Evolutionary conservation across 331 rosid species (phyloP).

Genomic region (Malus hybrid): DNA sequence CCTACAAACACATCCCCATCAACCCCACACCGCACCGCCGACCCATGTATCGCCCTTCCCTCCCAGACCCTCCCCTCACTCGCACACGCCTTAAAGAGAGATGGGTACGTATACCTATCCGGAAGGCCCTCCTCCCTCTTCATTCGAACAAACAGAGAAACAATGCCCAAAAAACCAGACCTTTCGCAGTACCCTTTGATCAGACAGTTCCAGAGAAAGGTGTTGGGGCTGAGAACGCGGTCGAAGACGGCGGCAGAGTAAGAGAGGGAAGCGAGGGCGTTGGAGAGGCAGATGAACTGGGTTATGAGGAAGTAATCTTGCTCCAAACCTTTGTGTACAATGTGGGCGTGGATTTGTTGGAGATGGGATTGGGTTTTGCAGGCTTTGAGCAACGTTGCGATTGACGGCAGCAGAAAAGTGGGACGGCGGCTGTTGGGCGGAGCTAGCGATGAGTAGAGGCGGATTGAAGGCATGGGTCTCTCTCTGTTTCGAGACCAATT

Average conservation of each 20-base stretch:
- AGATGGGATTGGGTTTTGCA: conserved; percentile 45
- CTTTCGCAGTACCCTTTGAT: conserved; percentile 33
- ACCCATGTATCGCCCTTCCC: conserved; percentile 53
- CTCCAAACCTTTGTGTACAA: conserved; percentile 58
- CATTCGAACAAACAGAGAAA: conserved; percentile 39
- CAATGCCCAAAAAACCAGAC: conserved; percentile 15
- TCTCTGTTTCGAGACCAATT: too few relatives aligned
- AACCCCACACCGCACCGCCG: conserved; percentile 51
- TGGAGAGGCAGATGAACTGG: conserved; percentile 37
- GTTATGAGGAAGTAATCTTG: conserved; percentile 54
- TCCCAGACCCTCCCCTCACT: conserved; percentile 18
- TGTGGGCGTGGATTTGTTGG: conserved; percentile 52
- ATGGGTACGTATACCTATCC: conserved; percentile 58
- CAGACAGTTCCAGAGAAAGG: conserved; percentile 65
- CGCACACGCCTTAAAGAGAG: conserved; percentile 57
- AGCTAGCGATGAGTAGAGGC: background rate
- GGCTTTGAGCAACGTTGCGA: conserved; percentile 31
- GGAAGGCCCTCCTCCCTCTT: conserved; percentile 42
- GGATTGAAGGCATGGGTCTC: background rate
- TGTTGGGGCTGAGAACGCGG: conserved; percentile 32
- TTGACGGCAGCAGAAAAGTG: background rate
- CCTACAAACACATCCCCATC: conserved; percentile 45
- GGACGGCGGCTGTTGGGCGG: background rate
- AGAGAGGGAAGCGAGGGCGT: conserved; percentile 15
- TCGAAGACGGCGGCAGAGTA: conserved; percentile 50